Evolutionary conservation across 805 yeast species (phyloP).

Genomic region (Myxozyma monticola): DNA sequence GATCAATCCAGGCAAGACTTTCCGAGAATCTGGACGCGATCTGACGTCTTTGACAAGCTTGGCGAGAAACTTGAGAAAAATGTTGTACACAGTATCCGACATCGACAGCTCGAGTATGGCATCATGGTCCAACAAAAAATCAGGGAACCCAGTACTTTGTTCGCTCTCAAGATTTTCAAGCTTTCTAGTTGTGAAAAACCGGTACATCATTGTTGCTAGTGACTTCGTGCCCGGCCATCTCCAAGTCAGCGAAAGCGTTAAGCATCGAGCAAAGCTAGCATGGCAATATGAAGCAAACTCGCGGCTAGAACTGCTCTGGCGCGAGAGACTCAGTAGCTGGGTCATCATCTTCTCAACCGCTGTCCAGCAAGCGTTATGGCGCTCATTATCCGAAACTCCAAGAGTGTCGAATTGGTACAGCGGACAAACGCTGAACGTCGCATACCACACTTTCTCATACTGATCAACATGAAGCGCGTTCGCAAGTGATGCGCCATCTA

Average conservation of each 20-base stretch:
- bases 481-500: conserved; percentile 7
- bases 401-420: conserved; percentile 24
- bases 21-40: conserved; percentile 2
- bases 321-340: conserved; percentile 4
- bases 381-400: conserved; percentile 11
- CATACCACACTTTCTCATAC: conserved; percentile 28
- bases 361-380: conserved; percentile 12
- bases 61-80: conserved; percentile 31
- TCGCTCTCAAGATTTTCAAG: conserved; percentile 29
- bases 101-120: conserved; percentile 21
- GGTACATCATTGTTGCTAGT: conserved; percentile 27
- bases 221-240: conserved; percentile 30
- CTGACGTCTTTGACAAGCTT: conserved; percentile 17
- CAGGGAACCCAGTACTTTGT: conserved; percentile 28
- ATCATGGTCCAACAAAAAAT: conserved; percentile 26
- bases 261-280: conserved; percentile 30
- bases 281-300: conserved; percentile 23
- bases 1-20: conserved; percentile 25
- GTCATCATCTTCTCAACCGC: conserved; percentile 19
- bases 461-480: conserved; percentile 12
- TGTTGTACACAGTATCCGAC: conserved; percentile 33
- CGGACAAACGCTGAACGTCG: conserved; percentile 26
- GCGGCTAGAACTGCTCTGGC: not conserved
- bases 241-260: conserved; percentile 27
- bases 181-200: conserved; percentile 29